Evolutionary conservation across 2,329 filamentous ascomycete species (phyloP), one percentile per base, ranked within the genome.

Genomic region (Phaeophleospora eucalypticola): DNA sequence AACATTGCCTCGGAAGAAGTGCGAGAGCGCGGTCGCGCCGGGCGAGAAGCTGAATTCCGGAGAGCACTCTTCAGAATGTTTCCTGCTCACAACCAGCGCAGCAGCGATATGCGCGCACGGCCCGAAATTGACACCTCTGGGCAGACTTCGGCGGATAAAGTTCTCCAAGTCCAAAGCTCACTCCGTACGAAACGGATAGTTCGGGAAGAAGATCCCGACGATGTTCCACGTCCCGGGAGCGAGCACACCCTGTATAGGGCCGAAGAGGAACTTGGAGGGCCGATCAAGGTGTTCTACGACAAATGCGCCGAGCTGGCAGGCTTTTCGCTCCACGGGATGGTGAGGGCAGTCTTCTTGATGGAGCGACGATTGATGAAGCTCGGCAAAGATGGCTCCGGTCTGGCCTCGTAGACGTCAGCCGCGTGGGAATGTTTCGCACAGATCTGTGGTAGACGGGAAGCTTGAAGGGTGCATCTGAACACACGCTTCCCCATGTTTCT

Each of bases 1-100:
- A 84, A 76, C 36, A 87, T 82, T 73, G 66, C 80, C 37, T 71
- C 74, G 51, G 71, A 77, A 46, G 65, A 68, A 42, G 58, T 66
- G 14, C 58, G 65, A 10, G 63, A 67, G 24, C 58, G 62, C 9
- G 63, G 61, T 12, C 57, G 60, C 17, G 52, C 57, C 46, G 58
- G 54, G 17, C 44, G 54, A 33, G 64, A 67, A 18, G 65, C 65
- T 27, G 68, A 72, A 20, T 73, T 72, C 51, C 60, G 65, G 27
- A 61, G 61, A 36, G 62, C 64, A 4, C 52, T 75, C 24, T 71
- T 70, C 51, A 53, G 62, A 3, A 63, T 72, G 60, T 76, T 76
- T 47, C 71, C 72, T 8, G 41, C 48, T 39, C 43, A 46, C n/a
- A 36, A 49, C 20, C 32, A 46, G 18, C 29, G 33, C 15, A 36